A percentile compares a stretch with the other conserved stretches of the same genome.
Evolutionary conservation across 192 early-diverging fungal genomes (phyloP).

Genomic region (Coemansia umbellata): DNA sequence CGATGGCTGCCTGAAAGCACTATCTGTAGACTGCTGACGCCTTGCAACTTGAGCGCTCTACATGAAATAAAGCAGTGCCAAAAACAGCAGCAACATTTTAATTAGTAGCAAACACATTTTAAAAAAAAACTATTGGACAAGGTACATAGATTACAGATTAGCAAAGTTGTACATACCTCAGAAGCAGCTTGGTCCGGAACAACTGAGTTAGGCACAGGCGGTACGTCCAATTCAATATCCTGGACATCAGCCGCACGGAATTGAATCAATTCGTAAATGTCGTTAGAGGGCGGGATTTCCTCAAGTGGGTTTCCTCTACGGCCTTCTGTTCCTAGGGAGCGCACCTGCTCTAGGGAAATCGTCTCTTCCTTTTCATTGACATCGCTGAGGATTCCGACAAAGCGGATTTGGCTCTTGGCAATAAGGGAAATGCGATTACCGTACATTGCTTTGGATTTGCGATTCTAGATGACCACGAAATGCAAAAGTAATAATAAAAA

Average conservation of each 20-base stretch:
- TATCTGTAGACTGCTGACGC: too few relatives aligned
- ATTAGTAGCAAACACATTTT: too few relatives aligned
- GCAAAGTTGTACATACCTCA: conserved; percentile 47
- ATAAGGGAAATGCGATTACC: conserved; percentile 70
- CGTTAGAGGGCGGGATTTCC: conserved; percentile 82
- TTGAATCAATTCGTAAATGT: conserved; percentile 87
- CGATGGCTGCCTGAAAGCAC: neutral
- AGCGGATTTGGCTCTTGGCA: conserved; percentile 85
- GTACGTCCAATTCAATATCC: conserved; percentile 74
- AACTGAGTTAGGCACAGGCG: too few relatives aligned
- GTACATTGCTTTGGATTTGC: conserved; percentile 20
- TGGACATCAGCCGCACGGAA: conserved; percentile 93
- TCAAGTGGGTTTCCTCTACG: conserved; percentile 69
- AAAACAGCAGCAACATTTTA: too few relatives aligned
- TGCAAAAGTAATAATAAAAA: too few relatives aligned
- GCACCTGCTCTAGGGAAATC: conserved; percentile 86
- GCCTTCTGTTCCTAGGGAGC: conserved; percentile 95
- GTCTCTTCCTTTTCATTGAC: conserved; percentile 85
- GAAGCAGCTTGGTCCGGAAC: conserved; percentile 78
- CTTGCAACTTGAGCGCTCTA: too few relatives aligned
- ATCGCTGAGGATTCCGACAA: conserved; percentile 81
- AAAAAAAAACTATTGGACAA: too few relatives aligned
- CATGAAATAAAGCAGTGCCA: too few relatives aligned
- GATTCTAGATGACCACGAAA: conserved; percentile 2
- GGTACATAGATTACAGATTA: too few relatives aligned